These are phyloP conservation scores for Leccinum holopus DNA, from an alignment of 1,284 basidiomycete genomes.

Conservation along the genomic window DNA sequence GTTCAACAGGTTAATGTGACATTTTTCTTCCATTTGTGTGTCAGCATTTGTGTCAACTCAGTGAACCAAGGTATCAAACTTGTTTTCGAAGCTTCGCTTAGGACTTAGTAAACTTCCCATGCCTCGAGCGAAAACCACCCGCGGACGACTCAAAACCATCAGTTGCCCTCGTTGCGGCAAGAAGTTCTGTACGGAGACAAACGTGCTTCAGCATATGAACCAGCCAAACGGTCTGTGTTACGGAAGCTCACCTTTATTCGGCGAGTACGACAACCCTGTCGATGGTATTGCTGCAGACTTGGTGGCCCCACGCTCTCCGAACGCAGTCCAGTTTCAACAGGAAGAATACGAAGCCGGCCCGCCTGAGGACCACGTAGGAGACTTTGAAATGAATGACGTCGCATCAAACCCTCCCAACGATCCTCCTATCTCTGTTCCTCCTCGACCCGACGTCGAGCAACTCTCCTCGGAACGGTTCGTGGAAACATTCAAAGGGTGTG, in stretches of 20 bases:
- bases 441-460: background rate
- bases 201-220: background rate
- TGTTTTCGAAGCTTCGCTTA: too few relatives aligned
- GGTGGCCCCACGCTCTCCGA: background rate
- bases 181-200: background rate
- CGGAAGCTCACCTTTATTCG: background rate
- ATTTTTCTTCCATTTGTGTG: too few relatives aligned
- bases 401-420: background rate
- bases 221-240: background rate
- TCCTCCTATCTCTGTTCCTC: background rate
- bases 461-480: background rate
- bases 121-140: background rate
- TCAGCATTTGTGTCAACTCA: too few relatives aligned
- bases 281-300: background rate
- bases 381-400: background rate
- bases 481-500: background rate
- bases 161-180: background rate
- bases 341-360: background rate
- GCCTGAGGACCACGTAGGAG: background rate
- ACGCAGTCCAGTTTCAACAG: background rate
- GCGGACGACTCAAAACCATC: background rate
- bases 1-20: too few relatives aligned
- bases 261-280: background rate
- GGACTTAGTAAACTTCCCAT: background rate
- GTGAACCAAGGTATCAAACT: too few relatives aligned